A percentile compares a stretch with the other conserved stretches of the same genome.
These are phyloP conservation scores for Penicillium cosmopolitanum DNA, from an alignment of 495 filamentous ascomycete genomes.

Conservation along the genomic window DNA sequence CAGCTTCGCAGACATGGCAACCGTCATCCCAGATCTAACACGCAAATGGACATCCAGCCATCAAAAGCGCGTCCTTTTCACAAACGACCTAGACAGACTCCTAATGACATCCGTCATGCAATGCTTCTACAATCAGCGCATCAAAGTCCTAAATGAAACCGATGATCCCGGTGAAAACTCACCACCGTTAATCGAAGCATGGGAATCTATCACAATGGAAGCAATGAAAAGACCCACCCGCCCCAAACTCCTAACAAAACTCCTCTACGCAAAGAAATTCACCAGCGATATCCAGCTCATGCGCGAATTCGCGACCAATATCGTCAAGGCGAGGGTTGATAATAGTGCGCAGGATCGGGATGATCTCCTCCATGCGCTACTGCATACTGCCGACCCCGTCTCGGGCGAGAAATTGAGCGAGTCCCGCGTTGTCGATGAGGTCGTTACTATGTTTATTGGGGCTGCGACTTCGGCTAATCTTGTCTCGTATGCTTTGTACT, in stretches of 20 bases:
- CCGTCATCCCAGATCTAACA: constrained; percentile 31
- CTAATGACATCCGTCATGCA: constrained; percentile 71
- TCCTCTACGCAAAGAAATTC: constrained; percentile 51
- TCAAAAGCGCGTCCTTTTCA: constrained; percentile 21
- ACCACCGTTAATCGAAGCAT: constrained; percentile 34
- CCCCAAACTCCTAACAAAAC: constrained; percentile 39
- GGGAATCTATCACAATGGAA: constrained; percentile 44
- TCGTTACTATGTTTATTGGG: constrained; percentile 51
- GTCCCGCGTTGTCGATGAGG: constrained; percentile 64
- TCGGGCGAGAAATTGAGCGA: constrained; percentile 65
- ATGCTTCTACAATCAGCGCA: constrained; percentile 50
- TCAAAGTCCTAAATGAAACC: constrained; percentile 32
- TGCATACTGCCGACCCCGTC: constrained; percentile 65
- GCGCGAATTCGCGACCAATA: constrained; percentile 56
- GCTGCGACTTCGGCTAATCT: constrained; percentile 43
- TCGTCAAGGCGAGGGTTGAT: constrained; percentile 53
- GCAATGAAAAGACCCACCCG: constrained; percentile 46
- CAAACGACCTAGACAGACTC: constrained; percentile 70
- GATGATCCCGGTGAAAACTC: constrained; percentile 2
- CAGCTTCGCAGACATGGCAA: constrained; percentile 31
- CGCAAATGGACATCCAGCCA: constrained; percentile 27
- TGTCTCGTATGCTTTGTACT: constrained; percentile 43
- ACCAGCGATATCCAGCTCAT: constrained; percentile 57
- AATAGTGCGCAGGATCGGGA: constrained; percentile 36
- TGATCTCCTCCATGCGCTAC: constrained; percentile 70